A percentile compares a stretch with the other conserved stretches of the same genome.
These are phyloP conservation scores for Petunia hybrid DNA, from an alignment of 305 asterid species.

Conservation along the genomic window DNA sequence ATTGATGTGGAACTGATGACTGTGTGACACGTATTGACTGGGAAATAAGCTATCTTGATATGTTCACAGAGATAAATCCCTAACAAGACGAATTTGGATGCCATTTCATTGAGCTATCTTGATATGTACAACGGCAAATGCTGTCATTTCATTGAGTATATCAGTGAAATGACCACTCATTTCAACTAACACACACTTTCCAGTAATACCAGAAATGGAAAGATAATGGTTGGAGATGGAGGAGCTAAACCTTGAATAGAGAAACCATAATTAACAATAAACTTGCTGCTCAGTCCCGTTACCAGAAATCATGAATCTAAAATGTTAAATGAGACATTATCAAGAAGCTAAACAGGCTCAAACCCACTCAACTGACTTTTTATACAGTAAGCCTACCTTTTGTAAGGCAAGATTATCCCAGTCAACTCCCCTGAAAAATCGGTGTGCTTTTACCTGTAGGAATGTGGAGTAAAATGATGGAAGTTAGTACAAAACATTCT, in stretches of 20 bases:
- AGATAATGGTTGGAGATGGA: neutral
- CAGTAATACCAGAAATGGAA: neutral
- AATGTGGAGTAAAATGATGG: conserved; percentile 37
- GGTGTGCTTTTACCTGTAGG: conserved; percentile 81
- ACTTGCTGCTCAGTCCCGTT: neutral
- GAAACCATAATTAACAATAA: neutral
- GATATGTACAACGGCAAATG: too few species aligned
- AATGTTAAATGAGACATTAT: conserved; percentile 1
- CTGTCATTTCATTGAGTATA: too few species aligned
- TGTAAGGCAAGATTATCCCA: conserved; percentile 92
- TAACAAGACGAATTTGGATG: neutral
- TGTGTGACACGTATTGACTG: neutral
- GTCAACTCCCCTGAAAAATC: conserved; percentile 88
- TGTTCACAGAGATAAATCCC: neutral
- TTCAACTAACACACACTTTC: neutral
- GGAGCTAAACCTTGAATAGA: neutral
- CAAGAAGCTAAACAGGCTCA: conserved; percentile 16
- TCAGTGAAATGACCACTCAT: neutral
- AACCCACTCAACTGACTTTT: conserved; percentile 19
- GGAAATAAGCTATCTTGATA: neutral
- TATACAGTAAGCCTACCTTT: conserved; percentile 56
- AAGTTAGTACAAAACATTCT: conserved; percentile 33
- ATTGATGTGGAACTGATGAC: neutral
- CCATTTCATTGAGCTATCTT: too few species aligned
- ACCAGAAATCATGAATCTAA: conserved; percentile 4